Evolutionary conservation across 176 grass and related monocot species (phyloP).

Genomic region (Eremochloa ophiuroides): DNA sequence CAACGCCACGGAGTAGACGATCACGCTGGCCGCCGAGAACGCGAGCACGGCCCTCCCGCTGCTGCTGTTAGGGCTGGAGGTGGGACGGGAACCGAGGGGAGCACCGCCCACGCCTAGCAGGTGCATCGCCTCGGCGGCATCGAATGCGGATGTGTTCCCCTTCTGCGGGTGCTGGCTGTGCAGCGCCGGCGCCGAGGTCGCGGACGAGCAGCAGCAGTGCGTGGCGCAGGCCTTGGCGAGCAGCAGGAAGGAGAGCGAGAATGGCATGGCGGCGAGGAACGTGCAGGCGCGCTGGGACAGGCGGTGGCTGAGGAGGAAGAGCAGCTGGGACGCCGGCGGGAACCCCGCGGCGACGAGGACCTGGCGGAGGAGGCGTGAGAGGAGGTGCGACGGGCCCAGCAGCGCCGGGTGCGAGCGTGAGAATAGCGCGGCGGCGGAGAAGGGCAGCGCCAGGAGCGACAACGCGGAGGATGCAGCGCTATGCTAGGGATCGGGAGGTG

Average conservation of each 20-base stretch:
- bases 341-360: slow-evolving; percentile 61
- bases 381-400: background rate
- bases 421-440: slow-evolving; percentile 56
- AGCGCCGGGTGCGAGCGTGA: slow-evolving; percentile 47
- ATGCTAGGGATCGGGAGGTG: too few relatives aligned
- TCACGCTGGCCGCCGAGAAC: slow-evolving; percentile 64
- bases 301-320: slow-evolving; percentile 70
- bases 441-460: slow-evolving; percentile 69
- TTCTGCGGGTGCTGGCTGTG: background rate
- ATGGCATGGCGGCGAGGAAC: slow-evolving; percentile 57
- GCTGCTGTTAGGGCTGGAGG: background rate
- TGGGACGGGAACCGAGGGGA: background rate
- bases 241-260: slow-evolving; percentile 63
- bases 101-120: background rate
- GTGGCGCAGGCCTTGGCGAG: slow-evolving; percentile 60
- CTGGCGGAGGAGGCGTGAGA: slow-evolving; percentile 48
- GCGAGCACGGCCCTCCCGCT: slow-evolving; percentile 38
- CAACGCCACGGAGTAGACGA: slow-evolving; percentile 69
- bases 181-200: background rate
- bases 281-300: slow-evolving; percentile 59
- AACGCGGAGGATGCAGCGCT: slow-evolving; percentile 64
- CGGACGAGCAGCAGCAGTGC: background rate
- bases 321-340: slow-evolving; percentile 62
- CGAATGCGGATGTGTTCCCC: slow-evolving; percentile 21
- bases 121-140: slow-evolving; percentile 43